Evolutionary conservation across 2,329 filamentous ascomycete genomes (phyloP), one percentile per base, ranked within the genome.

Genomic region (Colletotrichum liaoningense): DNA sequence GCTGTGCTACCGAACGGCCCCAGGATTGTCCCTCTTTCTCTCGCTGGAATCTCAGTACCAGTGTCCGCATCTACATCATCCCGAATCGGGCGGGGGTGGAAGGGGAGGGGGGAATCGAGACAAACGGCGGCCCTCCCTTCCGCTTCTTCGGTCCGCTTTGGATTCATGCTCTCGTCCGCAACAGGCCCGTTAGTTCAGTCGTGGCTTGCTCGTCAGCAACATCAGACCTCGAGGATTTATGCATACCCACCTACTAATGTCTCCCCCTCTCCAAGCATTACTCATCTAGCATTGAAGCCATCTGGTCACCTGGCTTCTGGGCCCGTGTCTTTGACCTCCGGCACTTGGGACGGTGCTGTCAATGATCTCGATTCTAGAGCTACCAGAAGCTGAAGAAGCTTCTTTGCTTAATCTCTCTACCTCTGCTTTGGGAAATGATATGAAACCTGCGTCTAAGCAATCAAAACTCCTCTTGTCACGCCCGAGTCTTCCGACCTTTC

Each of bases 361-460:
- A 46, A 64, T 22, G 35, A 58, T 49, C 24, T 26, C 52, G 3
- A 56, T 69, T 63, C 59, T 58, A 49, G 30, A 28, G 49, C 38
- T 24, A 35, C 46, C n/a, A 30, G 54, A 35, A 57, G 12, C 49
- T 14, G 46, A 12, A 22, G 26, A 63, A 42, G 57, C 58, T 64
- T 38, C 26, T 26, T 22, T 57, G 30, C 38, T 16, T 19, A 26
- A 26, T 24, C 12, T 19, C 28, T 42, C 2, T 14, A 3, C 49
- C 11, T 63, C 24, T 33, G 3, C 11, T 30, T 52, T 16, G 7
- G 46, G 42, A 33, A 42, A 30, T 11, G 11, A 56, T 30, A 9
- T 72, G 69, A 63, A 72, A 67, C 63, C 14, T 5, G 26, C 2
- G 49, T 63, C 63, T 67, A 72, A 72, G 49, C 68, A 55, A 24